phyloP scores from a whole-genome alignment of 371 early-diverging fungal species.

The Gilbertella persicaria region DNA sequence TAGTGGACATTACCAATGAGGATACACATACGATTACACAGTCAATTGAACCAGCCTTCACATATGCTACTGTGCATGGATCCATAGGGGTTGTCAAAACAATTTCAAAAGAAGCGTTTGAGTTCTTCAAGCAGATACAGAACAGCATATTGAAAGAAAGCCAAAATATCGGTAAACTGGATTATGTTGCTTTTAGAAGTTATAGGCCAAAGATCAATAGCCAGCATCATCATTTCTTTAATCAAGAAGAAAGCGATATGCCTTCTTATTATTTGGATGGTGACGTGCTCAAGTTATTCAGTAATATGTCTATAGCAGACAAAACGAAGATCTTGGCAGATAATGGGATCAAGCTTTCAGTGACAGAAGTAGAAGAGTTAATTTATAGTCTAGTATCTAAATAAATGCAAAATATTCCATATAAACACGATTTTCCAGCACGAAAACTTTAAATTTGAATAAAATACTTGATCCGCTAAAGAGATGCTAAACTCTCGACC shows the following conservation, averaged over 20 bases:
- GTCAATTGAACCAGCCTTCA: constrained; percentile 42
- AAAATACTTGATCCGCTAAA: too few species aligned
- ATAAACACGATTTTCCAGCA: neutral
- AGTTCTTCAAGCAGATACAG: constrained; percentile 66
- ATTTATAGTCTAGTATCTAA: constrained; percentile 11
- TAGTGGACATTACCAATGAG: constrained; percentile 43
- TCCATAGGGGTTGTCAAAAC: constrained; percentile 76
- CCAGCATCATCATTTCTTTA: constrained; percentile 35
- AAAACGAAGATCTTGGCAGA: constrained; percentile 52
- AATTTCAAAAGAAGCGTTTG: constrained; percentile 58
- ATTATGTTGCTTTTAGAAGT: constrained; percentile 66
- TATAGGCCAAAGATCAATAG: constrained; percentile 50
- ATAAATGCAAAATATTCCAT: neutral
- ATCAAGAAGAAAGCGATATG: constrained; percentile 44
- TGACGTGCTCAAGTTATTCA: constrained; percentile 80
- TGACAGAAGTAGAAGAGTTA: constrained; percentile 7
- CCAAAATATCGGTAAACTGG: constrained; percentile 60
- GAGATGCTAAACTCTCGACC: too few species aligned
- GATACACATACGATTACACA: constrained; percentile 39
- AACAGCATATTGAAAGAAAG: constrained; percentile 57
- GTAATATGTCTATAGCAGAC: constrained; percentile 57
- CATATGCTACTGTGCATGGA: constrained; percentile 82
- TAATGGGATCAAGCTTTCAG: too few species aligned
- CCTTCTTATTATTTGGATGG: constrained; percentile 82
- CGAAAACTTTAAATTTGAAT: too few species aligned